Evolutionary conservation across 139 green algal genomes (phyloP).

Genomic region (Ettlia oleoabundans): DNA sequence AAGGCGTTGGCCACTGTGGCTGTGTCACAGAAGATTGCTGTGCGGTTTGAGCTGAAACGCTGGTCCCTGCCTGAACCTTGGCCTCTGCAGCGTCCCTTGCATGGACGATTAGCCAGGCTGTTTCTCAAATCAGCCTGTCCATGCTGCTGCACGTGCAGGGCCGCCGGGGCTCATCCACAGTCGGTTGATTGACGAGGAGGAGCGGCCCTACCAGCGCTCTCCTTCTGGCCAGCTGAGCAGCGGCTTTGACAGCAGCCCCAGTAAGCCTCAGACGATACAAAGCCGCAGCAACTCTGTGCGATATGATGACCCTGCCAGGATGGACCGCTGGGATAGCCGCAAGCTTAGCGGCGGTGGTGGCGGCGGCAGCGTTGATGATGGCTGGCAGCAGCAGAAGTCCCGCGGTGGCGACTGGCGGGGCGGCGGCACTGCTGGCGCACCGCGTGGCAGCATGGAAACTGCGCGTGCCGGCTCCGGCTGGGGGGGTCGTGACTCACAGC

Average conservation of each 20-base stretch:
- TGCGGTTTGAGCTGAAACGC: neutral
- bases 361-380: neutral
- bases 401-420: conserved; percentile 11
- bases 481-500: neutral
- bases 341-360: neutral
- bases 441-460: neutral
- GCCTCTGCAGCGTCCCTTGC: too few species aligned
- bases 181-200: conserved; percentile 47
- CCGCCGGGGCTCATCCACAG: conserved; percentile 31
- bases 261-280: conserved; percentile 12
- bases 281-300: neutral
- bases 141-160: neutral
- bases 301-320: conserved; percentile 12
- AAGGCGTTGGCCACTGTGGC: neutral
- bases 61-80: too few species aligned
- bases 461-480: neutral
- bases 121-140: too few species aligned
- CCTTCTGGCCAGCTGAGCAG: neutral
- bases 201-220: conserved; percentile 5
- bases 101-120: too few species aligned
- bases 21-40: neutral
- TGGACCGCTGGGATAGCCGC: neutral
- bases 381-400: conserved; percentile 11
- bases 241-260: neutral
- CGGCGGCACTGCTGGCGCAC: neutral